Evolutionary conservation across 495 filamentous ascomycete genomes (phyloP), one percentile per base, ranked within the genome.

Genomic region (Jackrogersella multiformis): DNA sequence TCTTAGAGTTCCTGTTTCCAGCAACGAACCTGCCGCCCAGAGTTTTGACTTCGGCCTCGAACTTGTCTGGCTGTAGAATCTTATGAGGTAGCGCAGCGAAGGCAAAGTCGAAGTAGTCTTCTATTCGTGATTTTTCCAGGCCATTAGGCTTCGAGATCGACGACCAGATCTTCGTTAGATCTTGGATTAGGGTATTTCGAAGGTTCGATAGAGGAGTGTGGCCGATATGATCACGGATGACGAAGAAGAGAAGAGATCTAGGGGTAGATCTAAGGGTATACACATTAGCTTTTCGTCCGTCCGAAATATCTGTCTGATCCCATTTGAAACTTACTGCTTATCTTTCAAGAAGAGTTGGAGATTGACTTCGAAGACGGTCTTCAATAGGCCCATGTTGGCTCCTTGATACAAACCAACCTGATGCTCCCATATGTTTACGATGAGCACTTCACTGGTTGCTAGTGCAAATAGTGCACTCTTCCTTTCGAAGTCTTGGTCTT

Each of bases 361-460:
- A 75, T 99, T 98, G 72, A 99, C 95, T 80, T 99, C 95, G 72
- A 99, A 99, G 5, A 99, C 95, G 9, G 96, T 98, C 82, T 99
- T 99, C 61, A 99, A 77, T 64, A 99, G 76, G 2, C 95, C 95
- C 95, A 99, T 99, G 77, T 99, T 99, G 61, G 95, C 95, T 53
- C 95, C 95, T 79, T 99, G 95, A 73, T 99, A 99, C 73, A 99
- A 78, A 18, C 95, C 95, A 49, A 99, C 95, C 78, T 99, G 95
- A 77, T 97, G 94, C 79, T 99, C 95, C 95, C 95, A 99, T 64
- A 99, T 94, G 71, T 99, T 99, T 74, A 99, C 91, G 74, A 99
- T 96, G 61, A 99, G 83, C 51, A 99, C 95, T 81, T 99, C 95
- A 79, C 94, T 97, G 23, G 95, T 99, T 38, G 95, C 95, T 70